Conservation (phyloP, 2,329 filamentous ascomycete genomes). For the Sclerotinia subarctica region DNA sequence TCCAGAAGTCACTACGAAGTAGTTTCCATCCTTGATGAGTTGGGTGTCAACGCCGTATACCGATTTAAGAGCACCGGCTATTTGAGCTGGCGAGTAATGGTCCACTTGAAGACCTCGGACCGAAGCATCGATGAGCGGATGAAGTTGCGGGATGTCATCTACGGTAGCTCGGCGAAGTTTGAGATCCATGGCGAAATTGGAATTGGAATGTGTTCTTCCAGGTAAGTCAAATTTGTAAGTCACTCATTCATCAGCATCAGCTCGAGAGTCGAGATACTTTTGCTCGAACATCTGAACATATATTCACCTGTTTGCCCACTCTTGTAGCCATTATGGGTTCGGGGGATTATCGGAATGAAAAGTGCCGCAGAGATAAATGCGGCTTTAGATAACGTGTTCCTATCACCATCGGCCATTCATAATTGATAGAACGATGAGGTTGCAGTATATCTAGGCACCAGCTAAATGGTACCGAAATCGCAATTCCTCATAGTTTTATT, state of each 20-base stretch:
- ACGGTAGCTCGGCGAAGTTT: constrained; percentile 24
- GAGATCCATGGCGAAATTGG: constrained; percentile 8
- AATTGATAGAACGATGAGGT: background rate
- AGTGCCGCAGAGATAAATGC: background rate
- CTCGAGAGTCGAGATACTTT: background rate
- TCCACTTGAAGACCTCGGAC: constrained; percentile 24
- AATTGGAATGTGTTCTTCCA: background rate
- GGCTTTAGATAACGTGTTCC: background rate
- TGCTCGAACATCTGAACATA: background rate
- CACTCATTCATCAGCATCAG: background rate
- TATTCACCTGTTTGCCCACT: background rate
- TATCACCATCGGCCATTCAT: background rate
- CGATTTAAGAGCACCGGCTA: constrained; percentile 22
- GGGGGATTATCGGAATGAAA: constrained; percentile 1
- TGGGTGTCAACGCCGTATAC: constrained; percentile 26
- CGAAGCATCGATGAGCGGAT: constrained; percentile 24
- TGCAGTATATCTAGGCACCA: constrained; percentile 7
- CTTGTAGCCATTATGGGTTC: background rate
- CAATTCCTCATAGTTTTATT: background rate
- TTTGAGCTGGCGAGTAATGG: constrained; percentile 23
- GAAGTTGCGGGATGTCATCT: constrained; percentile 25
- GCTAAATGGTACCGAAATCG: background rate
- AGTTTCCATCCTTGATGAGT: constrained; percentile 25
- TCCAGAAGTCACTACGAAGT: constrained; percentile 21
- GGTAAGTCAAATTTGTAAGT: background rate